A percentile compares a stretch with the other conserved stretches of the same genome.
Conservation (phyloP, 306 rosid genomes). For the Cercis canadensis region DNA sequence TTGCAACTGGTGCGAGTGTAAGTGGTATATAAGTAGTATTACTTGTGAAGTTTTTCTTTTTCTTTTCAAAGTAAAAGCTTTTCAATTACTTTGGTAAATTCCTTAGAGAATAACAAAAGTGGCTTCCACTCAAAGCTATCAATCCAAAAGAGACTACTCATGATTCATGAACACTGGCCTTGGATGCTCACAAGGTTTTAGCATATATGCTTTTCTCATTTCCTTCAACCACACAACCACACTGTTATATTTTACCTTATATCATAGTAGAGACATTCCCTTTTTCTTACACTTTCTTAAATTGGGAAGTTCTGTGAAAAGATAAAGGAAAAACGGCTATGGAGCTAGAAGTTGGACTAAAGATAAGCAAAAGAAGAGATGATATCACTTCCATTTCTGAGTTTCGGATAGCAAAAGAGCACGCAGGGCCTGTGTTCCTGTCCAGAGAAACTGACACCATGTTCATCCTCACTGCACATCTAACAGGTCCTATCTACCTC, state of each 20-base stretch:
- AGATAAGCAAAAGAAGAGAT: conserved; percentile 59
- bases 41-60: no score
- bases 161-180: no score
- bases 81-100: background rate
- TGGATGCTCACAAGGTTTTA: background rate
- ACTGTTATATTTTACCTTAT: background rate
- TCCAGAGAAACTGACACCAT: conserved; percentile 59
- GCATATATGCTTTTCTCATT: conserved; percentile 51
- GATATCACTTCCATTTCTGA: conserved; percentile 51
- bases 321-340: conserved; percentile 38
- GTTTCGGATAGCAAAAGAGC: conserved; percentile 52
- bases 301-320: background rate
- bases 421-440: conserved; percentile 49
- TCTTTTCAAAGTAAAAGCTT: no score
- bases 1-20: no score
- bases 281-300: background rate
- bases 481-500: conserved; percentile 54
- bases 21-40: no score
- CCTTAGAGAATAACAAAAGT: background rate
- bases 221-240: background rate
- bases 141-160: background rate
- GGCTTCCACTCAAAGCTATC: background rate
- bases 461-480: conserved; percentile 74
- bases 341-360: conserved; percentile 78
- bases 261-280: background rate